Percentiles rank a stretch among this genome's conserved stretches.
phyloP scores from a whole-genome alignment of 805 yeast genomes.

The Cyberlindnera suaveolens region DNA sequence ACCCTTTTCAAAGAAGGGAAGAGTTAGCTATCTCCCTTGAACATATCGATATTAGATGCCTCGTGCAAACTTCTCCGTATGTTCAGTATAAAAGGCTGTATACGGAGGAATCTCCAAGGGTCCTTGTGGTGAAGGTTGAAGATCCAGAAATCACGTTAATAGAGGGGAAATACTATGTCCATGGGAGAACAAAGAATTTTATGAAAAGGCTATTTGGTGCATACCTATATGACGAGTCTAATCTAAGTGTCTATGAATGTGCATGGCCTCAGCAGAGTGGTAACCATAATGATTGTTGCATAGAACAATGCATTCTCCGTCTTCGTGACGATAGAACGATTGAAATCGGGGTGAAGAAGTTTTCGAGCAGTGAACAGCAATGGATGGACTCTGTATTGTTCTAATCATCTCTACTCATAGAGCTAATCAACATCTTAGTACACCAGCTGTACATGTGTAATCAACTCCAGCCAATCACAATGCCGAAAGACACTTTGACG shows the following conservation, averaged over 20 bases:
- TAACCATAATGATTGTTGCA: no score
- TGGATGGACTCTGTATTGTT: background rate
- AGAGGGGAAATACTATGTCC: no score
- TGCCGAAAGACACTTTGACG: background rate
- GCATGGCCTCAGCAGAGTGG: no score
- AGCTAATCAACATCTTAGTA: no score
- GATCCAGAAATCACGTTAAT: background rate
- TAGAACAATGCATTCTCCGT: no score
- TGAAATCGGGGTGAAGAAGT: background rate
- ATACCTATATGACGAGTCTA: no score
- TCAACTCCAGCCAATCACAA: background rate
- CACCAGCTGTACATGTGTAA: no score
- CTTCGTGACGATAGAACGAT: background rate
- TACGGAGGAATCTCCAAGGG: slow-evolving; percentile 33
- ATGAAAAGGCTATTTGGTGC: no score
- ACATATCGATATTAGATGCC: slow-evolving; percentile 7
- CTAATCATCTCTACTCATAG: no score
- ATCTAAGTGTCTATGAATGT: no score
- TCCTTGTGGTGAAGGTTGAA: slow-evolving; percentile 4
- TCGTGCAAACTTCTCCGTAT: slow-evolving; percentile 4
- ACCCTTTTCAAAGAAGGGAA: slow-evolving; percentile 44
- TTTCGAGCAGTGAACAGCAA: background rate
- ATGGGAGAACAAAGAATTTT: no score
- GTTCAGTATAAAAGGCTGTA: slow-evolving; percentile 39
- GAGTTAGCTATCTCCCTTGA: slow-evolving; percentile 41